Evolutionary conservation across 2,329 filamentous ascomycete species (phyloP), one percentile per base, ranked within the genome.

Genomic region (Ascochyta viciae-villosae): DNA sequence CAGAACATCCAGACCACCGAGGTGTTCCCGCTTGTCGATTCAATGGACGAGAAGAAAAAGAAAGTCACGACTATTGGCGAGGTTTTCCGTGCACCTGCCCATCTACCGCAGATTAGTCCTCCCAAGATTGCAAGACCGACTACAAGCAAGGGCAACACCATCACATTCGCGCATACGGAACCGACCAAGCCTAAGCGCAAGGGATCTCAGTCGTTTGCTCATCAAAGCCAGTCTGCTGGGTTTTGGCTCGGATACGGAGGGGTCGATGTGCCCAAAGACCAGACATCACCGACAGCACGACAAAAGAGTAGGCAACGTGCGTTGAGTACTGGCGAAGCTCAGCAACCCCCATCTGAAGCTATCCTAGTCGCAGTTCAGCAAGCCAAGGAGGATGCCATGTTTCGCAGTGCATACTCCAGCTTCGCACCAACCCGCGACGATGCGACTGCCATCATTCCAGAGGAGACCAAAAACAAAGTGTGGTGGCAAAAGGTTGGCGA

Each of bases 381-480:
- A 64, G 84, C 85, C 3, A 89, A 89, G 70, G 85, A 92, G 76
- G 90, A 93, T 63, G 83, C 87, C 0, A 78, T 93, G 9, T 94
- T 93, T 69, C 84, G 89, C 27, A 86, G 88, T 50, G 90, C 88
- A 1, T 94, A 92, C 73, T 92, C 89, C 0, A 90, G 88, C 67
- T 94, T 93, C 72, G 90, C 90, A 6, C 90, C 90, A 0, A 87
- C 84, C 47, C 88, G 85, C 64, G 90, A 94, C 72, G 87, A 93
- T 68, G 83, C 89, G 3, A 85, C 83, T 12, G 88, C 90, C 6
- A 81, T 92, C 54, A 80, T 92, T 3, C 85, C 90, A 0, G 86
- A 87, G 1, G 85, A 85, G 31, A 82, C 86, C 45, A 85, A 90
- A 56, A 86, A 87, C 48, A 85, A 85, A 52, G 66, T 93, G 44